Evolutionary conservation across 2,329 filamentous ascomycete genomes (phyloP), one percentile per base, ranked within the genome.

Genomic region (Trichoderma koningiopsis): DNA sequence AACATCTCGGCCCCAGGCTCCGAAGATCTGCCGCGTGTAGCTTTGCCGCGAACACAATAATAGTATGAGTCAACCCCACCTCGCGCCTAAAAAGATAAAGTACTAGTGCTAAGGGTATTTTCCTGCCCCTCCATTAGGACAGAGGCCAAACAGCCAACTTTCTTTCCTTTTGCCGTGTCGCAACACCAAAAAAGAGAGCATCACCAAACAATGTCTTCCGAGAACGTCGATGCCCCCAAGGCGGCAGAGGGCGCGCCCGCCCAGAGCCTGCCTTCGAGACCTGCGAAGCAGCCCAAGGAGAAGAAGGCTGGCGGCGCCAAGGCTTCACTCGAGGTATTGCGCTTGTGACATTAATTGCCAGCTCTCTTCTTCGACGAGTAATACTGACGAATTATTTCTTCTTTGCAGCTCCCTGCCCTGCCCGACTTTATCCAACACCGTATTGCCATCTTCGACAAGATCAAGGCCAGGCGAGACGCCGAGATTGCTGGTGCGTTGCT

Each of bases 401-500:
- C n/a, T 31, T n/a, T 60, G 27, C 55, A 81, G 80, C 76, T 80
- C 6, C 81, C 78, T 81, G 77, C 80, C 78, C 74, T 85, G 82
- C 91, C 94, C 68, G 89, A 91, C 70, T 97, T 92, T 81, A 89
- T 98, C 72, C 85, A 94, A 76, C 89, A 94, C 80, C 90, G 96
- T 72, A 90, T 97, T 76, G 88, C 91, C 65, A 84, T 98, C 61
- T 97, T 97, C 82, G 92, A 97, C 79, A 89, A 91, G 79, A 86
- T 97, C 73, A 96, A 96, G 86, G 90, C 92, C 73, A 88, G 92
- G 79, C 89, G 93, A 77, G 91, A 96, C 74, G 91, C 91, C 70
- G 92, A 96, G 78, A 82, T 93, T 72, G 80, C 80, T 73, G 79
- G 80, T 81, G 73, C 69, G 79, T 79, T 60, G 40, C 7, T 49